Evolutionary conservation across 352 stramenopile species (phyloP), one percentile per base, ranked within the genome.

Genomic region (Pythium apleroticum): DNA sequence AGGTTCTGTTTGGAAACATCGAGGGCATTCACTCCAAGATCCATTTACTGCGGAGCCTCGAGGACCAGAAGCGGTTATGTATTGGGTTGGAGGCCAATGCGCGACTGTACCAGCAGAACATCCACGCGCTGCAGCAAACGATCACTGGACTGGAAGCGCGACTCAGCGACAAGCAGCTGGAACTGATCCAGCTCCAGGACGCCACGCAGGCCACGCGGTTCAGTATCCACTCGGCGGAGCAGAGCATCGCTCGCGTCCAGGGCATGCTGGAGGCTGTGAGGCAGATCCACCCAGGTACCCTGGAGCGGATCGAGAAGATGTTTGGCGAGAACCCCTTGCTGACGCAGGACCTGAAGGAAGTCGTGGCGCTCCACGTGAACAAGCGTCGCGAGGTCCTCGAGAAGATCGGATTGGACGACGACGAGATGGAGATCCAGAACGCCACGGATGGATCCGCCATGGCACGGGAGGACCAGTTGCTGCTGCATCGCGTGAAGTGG

Each of bases 61-160:
- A 94, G 48, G 77, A 94, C 57, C 83, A 94, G 65, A 94, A 94
- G 59, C 77, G 80, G 5, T 77, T 91, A 60, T 90, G 81, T 65
- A 60, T 92, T 4, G 78, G 76, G 0, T 69, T 92, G 7, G 81
- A 91, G 54, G 62, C 55, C 19, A 90, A 94, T 35, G 83, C 81
- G 1, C 52, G 27, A 10, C 52, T 88, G 43, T 87, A 88, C 63
- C 73, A 86, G 24, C 70, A 86, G 39, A 88, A 86, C 46, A 90
- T 91, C 49, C 63, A 73, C 9, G 74, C 72, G 10, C 69, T 94
- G 14, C 69, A 90, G n/a, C 55, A 67, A 33, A 81, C 81, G 2
- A 88, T 90, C 57, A 52, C 53, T 10, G 68, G 84, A 22, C n/a
- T 91, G 8, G 78, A 94, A 35, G 59, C 56, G 20, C 83, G 85